Evolutionary conservation across 441 rosid species (phyloP).

Genomic region (Gossypium schwendimanii): DNA sequence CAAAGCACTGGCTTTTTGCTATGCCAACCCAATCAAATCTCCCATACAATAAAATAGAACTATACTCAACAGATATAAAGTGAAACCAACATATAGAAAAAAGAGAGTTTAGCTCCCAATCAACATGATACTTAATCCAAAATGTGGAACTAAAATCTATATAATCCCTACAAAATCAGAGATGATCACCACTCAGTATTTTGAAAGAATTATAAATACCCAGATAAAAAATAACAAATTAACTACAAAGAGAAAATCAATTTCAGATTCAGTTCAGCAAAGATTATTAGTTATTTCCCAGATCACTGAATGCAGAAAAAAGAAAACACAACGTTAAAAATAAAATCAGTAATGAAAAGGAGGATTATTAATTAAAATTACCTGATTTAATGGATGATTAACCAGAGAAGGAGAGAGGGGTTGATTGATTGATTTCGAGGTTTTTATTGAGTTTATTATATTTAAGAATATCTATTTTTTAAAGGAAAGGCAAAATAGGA

Average conservation of each 20-base stretch:
- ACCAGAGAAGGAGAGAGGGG: not conserved
- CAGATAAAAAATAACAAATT: not conserved
- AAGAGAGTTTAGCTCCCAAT: not conserved
- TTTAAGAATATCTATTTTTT: not conserved
- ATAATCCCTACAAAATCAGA: not conserved
- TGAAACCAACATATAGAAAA: not conserved
- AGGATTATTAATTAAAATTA: not conserved
- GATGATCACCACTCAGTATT: not conserved
- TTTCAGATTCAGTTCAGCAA: not conserved
- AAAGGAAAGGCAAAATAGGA: not conserved
- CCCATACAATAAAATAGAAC: not conserved
- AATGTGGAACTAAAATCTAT: not conserved
- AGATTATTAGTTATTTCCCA: not conserved
- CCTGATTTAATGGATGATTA: slow-evolving; percentile 3
- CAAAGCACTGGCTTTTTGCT: not conserved
- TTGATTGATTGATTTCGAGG: not conserved
- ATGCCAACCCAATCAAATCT: not conserved
- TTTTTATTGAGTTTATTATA: not conserved
- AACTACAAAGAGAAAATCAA: not conserved
- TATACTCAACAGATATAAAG: not conserved
- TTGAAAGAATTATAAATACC: not conserved
- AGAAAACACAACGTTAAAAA: not conserved
- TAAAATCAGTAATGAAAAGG: not conserved
- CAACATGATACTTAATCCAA: not conserved
- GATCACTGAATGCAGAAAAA: not conserved